A percentile compares a stretch with the other conserved stretches of the same genome.
Conservation (phyloP, 768 basidiomycete genomes). For the Artomyces pyxidatus region DNA sequence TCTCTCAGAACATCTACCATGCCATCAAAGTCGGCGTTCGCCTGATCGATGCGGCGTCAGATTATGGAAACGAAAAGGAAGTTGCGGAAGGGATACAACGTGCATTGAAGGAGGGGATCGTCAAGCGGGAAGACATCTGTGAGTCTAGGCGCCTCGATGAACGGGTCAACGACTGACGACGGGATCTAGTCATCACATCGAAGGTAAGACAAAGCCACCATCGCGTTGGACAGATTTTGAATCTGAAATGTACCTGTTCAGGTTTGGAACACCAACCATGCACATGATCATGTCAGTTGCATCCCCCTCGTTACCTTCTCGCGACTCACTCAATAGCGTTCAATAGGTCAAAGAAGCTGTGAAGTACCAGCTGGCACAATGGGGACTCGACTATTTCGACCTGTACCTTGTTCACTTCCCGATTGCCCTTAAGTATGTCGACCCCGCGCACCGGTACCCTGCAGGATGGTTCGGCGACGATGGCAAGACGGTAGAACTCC, state of each 20-base stretch:
- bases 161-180: background rate
- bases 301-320: background rate
- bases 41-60: conserved; percentile 78
- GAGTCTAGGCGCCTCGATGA: conserved; percentile 23
- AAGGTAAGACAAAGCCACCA: conserved; percentile 38
- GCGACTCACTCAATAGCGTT: background rate
- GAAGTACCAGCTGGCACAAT: conserved; percentile 62
- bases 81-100: conserved; percentile 71
- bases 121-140: conserved; percentile 86
- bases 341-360: conserved; percentile 48
- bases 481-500: conserved; percentile 55
- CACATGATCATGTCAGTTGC: conserved; percentile 55
- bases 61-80: conserved; percentile 88
- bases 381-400: conserved; percentile 84
- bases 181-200: conserved; percentile 63
- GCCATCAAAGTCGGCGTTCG: conserved; percentile 85
- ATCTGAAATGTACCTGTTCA: conserved; percentile 18
- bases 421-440: conserved; percentile 71
- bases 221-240: background rate
- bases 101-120: conserved; percentile 73
- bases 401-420: conserved; percentile 84
- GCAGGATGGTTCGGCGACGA: conserved; percentile 78
- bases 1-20: conserved; percentile 61
- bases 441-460: conserved; percentile 68
- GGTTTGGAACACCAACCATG: conserved; percentile 90